Evolutionary conservation across 345 rosid genomes (phyloP).

Genomic region (Heritiera fomes): DNA sequence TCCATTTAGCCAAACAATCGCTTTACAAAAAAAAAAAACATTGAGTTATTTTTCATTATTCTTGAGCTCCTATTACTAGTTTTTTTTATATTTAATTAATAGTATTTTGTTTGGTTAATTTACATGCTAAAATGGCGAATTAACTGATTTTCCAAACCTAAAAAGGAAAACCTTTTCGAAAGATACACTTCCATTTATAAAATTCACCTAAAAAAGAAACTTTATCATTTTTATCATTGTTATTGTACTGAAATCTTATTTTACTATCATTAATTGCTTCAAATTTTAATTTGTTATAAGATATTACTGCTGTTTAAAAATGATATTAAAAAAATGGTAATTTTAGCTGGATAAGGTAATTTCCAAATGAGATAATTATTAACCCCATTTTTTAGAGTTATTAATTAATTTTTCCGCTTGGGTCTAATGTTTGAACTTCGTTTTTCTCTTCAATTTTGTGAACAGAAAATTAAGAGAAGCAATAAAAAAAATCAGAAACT

Average conservation of each 20-base stretch:
- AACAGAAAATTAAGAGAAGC: conserved; percentile 22
- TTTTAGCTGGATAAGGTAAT: background rate
- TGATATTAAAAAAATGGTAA: background rate
- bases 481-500: background rate
- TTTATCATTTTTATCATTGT: background rate
- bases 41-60: background rate
- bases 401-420: background rate
- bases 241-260: background rate
- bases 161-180: background rate
- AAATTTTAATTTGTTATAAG: background rate
- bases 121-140: conserved; percentile 16
- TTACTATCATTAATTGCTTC: conserved; percentile 12
- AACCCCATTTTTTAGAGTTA: background rate
- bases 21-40: background rate
- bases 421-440: background rate
- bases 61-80: background rate
- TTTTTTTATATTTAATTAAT: background rate
- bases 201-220: conserved; percentile 8
- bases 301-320: background rate
- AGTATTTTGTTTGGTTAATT: background rate
- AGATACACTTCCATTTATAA: background rate
- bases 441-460: background rate
- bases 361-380: background rate
- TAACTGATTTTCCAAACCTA: background rate
- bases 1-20: conserved; percentile 25